Evolutionary conservation across 768 basidiomycete genomes (phyloP), one percentile per base, ranked within the genome.

Genomic region (Boletus rufocinnamomeus): DNA sequence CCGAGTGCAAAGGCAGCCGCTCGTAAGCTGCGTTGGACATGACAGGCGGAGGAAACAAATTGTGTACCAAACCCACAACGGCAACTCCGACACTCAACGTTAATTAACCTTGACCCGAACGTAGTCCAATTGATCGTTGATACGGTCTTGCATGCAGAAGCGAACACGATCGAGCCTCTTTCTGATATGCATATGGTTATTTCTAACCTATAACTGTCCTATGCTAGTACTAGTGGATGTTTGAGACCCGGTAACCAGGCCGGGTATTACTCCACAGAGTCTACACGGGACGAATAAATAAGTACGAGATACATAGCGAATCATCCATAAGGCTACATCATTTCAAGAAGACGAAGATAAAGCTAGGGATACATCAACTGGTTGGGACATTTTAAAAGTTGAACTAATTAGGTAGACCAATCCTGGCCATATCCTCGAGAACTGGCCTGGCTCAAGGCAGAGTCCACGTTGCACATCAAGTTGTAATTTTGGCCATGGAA

Each of bases 1-100:
- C 66, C 25, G 76, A 76, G 69, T 81, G 81, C 75, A 82, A 75
- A 34, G 83, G 82, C 14, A 82, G 74, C 50, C 80, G 78, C 63
- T 80, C 80, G 70, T 82, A 79, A 51, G 73, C 74, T 57, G 66
- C 68, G 58, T 75, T 72, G 40, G 76, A 74, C 81, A 79, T 72
- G 61, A n/a, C 56, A 28, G 37, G 11, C 1, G 4, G 21, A 47
- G n/a, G 54, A 19, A 52, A 35, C 50, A 40, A 32, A 48, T 25
- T 25, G 21, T 28, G 27, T 16, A 32, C 30, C 9, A 32, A 32
- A 10, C 3, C 1, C 30, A 3, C 30, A 32, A 9, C 2, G 34
- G 30, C n/a, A 19, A 19, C 25, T 46, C 45, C 25, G 28, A 28
- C 28, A 28, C 28, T 28, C n/a, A n/a, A n/a, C n/a, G n/a, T n/a